Base-by-base conservation (phyloP, 2,329 filamentous ascomycete genomes). In the Esteya vermicola region DNA sequence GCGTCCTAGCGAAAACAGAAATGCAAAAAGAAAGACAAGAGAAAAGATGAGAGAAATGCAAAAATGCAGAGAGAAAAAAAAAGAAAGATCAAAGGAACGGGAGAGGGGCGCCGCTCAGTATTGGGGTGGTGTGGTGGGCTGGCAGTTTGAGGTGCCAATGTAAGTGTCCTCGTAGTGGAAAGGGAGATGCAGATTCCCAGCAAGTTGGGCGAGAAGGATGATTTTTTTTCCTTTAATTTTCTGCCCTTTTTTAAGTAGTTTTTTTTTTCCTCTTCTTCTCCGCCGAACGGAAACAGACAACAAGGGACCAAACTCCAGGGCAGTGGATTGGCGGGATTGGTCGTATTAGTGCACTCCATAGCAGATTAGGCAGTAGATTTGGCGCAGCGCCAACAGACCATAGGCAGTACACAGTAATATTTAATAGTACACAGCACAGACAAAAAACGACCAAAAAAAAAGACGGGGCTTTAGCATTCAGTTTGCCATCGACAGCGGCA, bases 291-390 rank as follows among this genome's bases (percentile, higher is more conserved):
- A 14, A 33, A 33, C 7, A 30, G 19, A 7, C 28, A 25, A 19
- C 32, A 40, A n/a, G n/a, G 38, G 38, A 40, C 32, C 32, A 20
- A 31, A 33, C 20, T 40, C 38, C 38, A 40, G 32, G 8, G 20
- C 38, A 23, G 19, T 26, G 38, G 38, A 40, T 40, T 40, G 38
- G 38, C 31, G 28, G 32, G 31, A 18, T 14, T 9, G 9, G n/a
- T 13, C 22, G 33, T 21, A 9, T n/a, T n/a, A n/a, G n/a, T 13
- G 28, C 8, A 31, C 28, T 13, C 14, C n/a, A 4, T 28, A 28
- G 26, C 26, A 14, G 26, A 14, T 7, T 28, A 14, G n/a, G 26
- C 10, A 14, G 10, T 28, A 14, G 12, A 28, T 13, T 28, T 6
- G 6, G n/a, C n/a, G n/a, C n/a, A n/a, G n/a, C n/a, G n/a, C n/a